Evolutionary conservation across 2,329 filamentous ascomycete species (phyloP).

Genomic region (Gaeumannomyces tritici): DNA sequence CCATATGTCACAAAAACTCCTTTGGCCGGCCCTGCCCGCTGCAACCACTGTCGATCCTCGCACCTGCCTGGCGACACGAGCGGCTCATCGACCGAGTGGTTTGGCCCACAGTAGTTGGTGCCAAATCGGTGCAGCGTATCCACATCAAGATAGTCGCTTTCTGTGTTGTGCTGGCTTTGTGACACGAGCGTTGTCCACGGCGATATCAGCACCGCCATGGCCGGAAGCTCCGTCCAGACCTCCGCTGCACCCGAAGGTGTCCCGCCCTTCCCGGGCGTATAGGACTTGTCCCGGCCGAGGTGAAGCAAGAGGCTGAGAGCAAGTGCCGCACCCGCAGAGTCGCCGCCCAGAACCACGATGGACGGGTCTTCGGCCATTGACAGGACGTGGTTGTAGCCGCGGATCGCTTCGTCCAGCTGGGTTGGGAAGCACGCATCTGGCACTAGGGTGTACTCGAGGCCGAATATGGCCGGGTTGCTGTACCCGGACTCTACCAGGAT

Average conservation of each 20-base stretch:
- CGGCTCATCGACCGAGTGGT: slow-evolving; percentile 28
- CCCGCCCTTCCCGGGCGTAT: slow-evolving; percentile 5
- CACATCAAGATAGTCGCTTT: slow-evolving; percentile 66
- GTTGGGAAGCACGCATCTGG: slow-evolving; percentile 64
- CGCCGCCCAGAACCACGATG: slow-evolving; percentile 62
- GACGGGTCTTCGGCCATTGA: slow-evolving; percentile 46
- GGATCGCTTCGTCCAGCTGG: slow-evolving; percentile 60
- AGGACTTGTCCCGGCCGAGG: slow-evolving; percentile 36
- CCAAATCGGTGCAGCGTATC: slow-evolving; percentile 44
- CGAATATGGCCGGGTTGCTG: slow-evolving; percentile 67
- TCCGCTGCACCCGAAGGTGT: slow-evolving; percentile 5
- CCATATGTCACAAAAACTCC: slow-evolving; percentile 67
- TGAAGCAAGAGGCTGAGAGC: slow-evolving; percentile 64
- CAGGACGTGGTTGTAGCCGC: slow-evolving; percentile 63
- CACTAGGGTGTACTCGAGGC: slow-evolving; percentile 72
- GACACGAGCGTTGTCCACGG: slow-evolving; percentile 73
- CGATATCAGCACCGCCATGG: slow-evolving; percentile 63
- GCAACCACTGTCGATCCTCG: slow-evolving; percentile 57
- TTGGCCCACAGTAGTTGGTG: neutral
- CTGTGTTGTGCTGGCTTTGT: slow-evolving; percentile 54
- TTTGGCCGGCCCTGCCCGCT: slow-evolving; percentile 50
- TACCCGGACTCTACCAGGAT: slow-evolving; percentile 58
- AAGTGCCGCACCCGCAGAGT: slow-evolving; percentile 70
- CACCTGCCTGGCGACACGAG: slow-evolving; percentile 64
- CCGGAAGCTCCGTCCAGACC: slow-evolving; percentile 28